Base-by-base conservation (phyloP, 345 rosid species). In the Camelina laxa region DNA sequence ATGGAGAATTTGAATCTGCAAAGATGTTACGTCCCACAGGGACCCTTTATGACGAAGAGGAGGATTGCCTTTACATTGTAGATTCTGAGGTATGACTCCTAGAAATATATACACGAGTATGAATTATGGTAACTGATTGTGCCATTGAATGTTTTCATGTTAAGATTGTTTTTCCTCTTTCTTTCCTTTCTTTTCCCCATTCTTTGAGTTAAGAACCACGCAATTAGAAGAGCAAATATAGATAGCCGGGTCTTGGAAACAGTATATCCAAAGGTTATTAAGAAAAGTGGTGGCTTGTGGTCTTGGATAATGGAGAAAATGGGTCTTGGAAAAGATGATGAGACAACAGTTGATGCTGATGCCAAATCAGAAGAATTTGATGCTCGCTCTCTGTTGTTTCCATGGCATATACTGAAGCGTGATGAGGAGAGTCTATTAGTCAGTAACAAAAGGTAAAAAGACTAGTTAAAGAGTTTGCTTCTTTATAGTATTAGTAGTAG, bases 1-100 rank as follows among this genome's bases (percentile, higher is more conserved):
- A 95, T 83, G 99, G 98, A 39, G 96, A 87, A 63, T 90, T 95
- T 48, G 97, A 88, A 80, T 82, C 90, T 76, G 88, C 94, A 74
- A 95, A 88, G 88, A 84, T 95, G 79, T 36, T 84, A 57, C 87
- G 92, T 50, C 98, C 99, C 71, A 96, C 88, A 9, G 87, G 96
- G 30, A 81, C 96, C 50, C 80, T 87, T 54, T 95, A 87, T 80
- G 61, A 89, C 60, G 84, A 80, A 38, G 79, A 69, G 31, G 98
- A 90, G 67, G 90, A 88, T 80, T 92, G 90, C 75, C 87, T 95
- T 24, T 95, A 88, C 75, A 81, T 92, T 75, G 92, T 91, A 35
- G 99, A 95, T 85, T 85, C 96, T 56, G 98, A 95, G 94, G 98
- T 95, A 85, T 80, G 79, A 45, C 64, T 51, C 64, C 27, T 66